Evolutionary conservation across 331 rosid species (phyloP).

Genomic region (Arachis monticola): DNA sequence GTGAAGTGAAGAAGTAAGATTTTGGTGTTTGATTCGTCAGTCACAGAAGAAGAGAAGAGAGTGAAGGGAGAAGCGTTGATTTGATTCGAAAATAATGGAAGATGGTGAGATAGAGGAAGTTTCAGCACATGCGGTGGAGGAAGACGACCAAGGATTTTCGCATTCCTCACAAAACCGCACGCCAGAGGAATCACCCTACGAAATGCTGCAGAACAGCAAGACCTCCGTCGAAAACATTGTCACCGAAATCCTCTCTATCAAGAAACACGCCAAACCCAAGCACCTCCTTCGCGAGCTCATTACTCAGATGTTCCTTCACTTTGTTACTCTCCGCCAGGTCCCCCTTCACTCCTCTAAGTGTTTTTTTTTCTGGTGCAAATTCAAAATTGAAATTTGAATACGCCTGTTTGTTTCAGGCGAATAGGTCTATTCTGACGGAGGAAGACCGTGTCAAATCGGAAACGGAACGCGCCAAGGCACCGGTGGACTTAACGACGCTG

Average conservation of each 20-base stretch:
- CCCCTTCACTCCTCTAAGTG: conserved; percentile 23
- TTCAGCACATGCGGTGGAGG: conserved; percentile 49
- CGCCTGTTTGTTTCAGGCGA: conserved; percentile 59
- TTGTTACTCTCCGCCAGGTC: conserved; percentile 96
- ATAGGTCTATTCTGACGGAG: conserved; percentile 85
- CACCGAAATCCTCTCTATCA: conserved; percentile 71
- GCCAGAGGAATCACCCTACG: conserved; percentile 59
- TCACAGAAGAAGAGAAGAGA: neutral
- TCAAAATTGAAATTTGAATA: neutral
- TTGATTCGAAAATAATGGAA: conserved; percentile 40
- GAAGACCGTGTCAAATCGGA: conserved; percentile 85
- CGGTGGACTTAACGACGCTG: conserved; percentile 82
- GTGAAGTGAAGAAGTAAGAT: neutral
- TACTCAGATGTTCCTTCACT: conserved; percentile 90
- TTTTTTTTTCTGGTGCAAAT: conserved; percentile 24
- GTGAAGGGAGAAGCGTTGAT: neutral
- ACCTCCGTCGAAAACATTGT: conserved; percentile 68
- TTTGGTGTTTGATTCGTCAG: neutral
- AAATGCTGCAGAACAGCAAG: conserved; percentile 64
- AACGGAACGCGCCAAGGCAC: conserved; percentile 87
- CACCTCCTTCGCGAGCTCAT: conserved; percentile 69
- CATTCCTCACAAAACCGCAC: conserved; percentile 40
- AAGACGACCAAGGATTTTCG: conserved; percentile 45
- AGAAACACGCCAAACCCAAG: conserved; percentile 66
- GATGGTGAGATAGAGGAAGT: conserved; percentile 93